Evolutionary conservation across 129 eudicot species (phyloP).

Genomic region (Solidago caesia): DNA sequence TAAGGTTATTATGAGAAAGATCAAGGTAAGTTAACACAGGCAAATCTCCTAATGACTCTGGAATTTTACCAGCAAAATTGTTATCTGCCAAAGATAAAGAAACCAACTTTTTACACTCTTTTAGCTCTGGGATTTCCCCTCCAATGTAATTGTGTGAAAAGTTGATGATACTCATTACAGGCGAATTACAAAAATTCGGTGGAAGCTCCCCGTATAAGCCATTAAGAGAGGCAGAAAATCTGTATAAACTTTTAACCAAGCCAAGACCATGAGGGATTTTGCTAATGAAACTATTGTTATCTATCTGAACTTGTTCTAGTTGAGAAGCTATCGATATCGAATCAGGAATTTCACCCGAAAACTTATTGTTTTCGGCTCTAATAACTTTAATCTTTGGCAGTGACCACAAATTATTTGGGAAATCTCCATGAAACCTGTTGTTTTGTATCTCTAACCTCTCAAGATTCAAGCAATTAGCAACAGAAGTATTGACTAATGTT

Average conservation of each 20-base stretch:
- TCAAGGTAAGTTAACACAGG: conserved; percentile 88
- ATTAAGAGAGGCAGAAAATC: conserved; percentile 85
- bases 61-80: conserved; percentile 69
- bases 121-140: conserved; percentile 70
- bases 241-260: conserved; percentile 59
- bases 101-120: conserved; percentile 62
- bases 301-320: conserved; percentile 92
- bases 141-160: conserved; percentile 70
- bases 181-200: conserved; percentile 81
- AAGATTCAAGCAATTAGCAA: conserved; percentile 56
- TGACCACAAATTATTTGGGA: conserved; percentile 80
- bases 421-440: conserved; percentile 72
- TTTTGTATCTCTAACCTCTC: conserved; percentile 86
- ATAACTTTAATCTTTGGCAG: conserved; percentile 77
- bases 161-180: conserved; percentile 84
- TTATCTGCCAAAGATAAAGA: conserved; percentile 81
- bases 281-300: conserved; percentile 79
- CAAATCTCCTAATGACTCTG: conserved; percentile 64
- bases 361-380: conserved; percentile 81
- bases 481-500: conserved; percentile 40
- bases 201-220: conserved; percentile 80
- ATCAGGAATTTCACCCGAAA: conserved; percentile 82
- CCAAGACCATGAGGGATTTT: conserved; percentile 80
- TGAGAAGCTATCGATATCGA: conserved; percentile 62
- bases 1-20: conserved; percentile 81